Conservation (phyloP, 768 basidiomycete genomes). For the Hydnomerulius pinastri region DNA sequence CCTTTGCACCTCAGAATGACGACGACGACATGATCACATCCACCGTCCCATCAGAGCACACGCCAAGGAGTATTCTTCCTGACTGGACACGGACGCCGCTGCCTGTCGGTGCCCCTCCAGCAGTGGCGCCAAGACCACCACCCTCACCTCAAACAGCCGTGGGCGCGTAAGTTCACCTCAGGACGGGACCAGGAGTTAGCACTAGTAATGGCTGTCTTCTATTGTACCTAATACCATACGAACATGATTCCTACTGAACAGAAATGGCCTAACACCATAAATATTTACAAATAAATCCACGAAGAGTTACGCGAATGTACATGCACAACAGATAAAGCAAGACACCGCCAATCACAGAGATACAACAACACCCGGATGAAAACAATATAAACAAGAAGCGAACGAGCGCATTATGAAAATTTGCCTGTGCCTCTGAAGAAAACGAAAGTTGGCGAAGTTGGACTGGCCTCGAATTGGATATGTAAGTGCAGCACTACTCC, state of each 20-base stretch:
- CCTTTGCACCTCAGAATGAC: conserved; percentile 42
- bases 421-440: too few species aligned
- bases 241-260: conserved; percentile 12
- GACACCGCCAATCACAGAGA: too few species aligned
- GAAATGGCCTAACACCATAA: conserved; percentile 7
- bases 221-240: conserved; percentile 7
- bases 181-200: not conserved
- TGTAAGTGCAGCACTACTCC: conserved; percentile 16
- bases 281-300: conserved; percentile 6
- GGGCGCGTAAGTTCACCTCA: conserved; percentile 30
- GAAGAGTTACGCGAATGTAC: not conserved
- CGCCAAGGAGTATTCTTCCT: conserved; percentile 55
- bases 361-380: conserved; percentile 4
- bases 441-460: conserved; percentile 2
- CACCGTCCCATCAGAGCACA: conserved; percentile 24
- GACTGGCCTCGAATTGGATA: conserved; percentile 5
- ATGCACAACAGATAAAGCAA: conserved; percentile 1
- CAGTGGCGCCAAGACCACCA: conserved; percentile 24
- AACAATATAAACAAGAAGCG: not conserved
- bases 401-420: too few species aligned
- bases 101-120: conserved; percentile 63
- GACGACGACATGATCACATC: conserved; percentile 37
- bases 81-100: conserved; percentile 80
- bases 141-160: conserved; percentile 30
- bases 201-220: conserved; percentile 5